Conservation (phyloP, 495 filamentous ascomycete genomes). For the Talaromyces proteolyticus region DNA sequence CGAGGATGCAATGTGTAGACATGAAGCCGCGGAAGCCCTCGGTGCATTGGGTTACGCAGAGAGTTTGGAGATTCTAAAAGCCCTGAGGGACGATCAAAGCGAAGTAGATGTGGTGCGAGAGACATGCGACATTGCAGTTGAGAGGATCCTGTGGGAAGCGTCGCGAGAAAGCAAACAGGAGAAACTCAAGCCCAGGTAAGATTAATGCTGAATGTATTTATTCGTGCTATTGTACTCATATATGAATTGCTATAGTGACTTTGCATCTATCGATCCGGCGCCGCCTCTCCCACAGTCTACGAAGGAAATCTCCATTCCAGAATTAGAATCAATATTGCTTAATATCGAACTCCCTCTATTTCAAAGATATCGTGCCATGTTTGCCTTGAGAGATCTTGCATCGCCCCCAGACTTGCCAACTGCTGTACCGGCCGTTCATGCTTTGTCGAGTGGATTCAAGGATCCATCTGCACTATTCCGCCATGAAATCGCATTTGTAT, state of each 20-base stretch:
- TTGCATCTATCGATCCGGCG: constrained; percentile 92
- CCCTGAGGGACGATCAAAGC: constrained; percentile 60
- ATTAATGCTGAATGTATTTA: background rate
- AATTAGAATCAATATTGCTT: constrained; percentile 69
- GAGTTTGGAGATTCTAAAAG: constrained; percentile 65
- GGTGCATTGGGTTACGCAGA: constrained; percentile 74
- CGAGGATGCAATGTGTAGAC: constrained; percentile 92
- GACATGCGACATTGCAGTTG: constrained; percentile 95
- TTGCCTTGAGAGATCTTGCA: constrained; percentile 86
- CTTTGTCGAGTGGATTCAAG: constrained; percentile 78
- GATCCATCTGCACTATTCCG: constrained; percentile 93
- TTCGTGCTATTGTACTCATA: constrained; percentile 2
- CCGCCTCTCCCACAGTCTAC: constrained; percentile 69
- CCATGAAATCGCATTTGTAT: constrained; percentile 97
- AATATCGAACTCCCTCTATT: constrained; percentile 78
- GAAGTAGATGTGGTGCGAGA: constrained; percentile 80
- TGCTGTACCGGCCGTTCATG: constrained; percentile 73
- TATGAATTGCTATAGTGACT: constrained; percentile 58
- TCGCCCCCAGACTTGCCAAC: constrained; percentile 88
- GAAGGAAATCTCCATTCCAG: constrained; percentile 56
- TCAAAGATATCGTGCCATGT: constrained; percentile 95
- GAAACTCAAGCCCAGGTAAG: constrained; percentile 70
- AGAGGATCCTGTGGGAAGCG: constrained; percentile 89
- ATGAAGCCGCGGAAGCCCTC: constrained; percentile 94
- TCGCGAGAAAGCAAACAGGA: constrained; percentile 65